phyloP scores from a whole-genome alignment of 306 rosid genomes.

The Dryas drummondii region DNA sequence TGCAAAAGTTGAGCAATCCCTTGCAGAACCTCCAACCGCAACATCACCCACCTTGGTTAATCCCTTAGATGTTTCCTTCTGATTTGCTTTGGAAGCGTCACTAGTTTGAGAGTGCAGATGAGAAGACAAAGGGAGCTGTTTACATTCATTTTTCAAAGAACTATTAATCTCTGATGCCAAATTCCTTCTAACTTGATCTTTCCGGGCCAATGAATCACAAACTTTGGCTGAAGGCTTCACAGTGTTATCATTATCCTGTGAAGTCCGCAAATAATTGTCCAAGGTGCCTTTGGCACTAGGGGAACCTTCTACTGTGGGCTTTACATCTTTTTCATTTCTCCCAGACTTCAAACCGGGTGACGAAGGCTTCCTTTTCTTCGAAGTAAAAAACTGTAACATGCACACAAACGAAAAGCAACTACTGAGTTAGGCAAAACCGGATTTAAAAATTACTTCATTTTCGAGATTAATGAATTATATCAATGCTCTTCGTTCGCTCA shows the following conservation, averaged over 20 bases:
- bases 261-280: slow-evolving; percentile 56
- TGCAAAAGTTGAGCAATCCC: slow-evolving; percentile 24
- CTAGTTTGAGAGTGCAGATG: slow-evolving; percentile 20
- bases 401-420: slow-evolving; percentile 4
- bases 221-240: slow-evolving; percentile 13
- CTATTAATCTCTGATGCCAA: slow-evolving; percentile 44
- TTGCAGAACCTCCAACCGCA: slow-evolving; percentile 36
- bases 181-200: slow-evolving; percentile 52
- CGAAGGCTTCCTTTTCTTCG: slow-evolving; percentile 73
- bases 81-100: slow-evolving; percentile 25
- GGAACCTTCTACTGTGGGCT: slow-evolving; percentile 47
- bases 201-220: slow-evolving; percentile 23
- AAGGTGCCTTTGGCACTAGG: slow-evolving; percentile 68
- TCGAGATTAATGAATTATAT: not conserved
- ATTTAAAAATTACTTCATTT: not conserved
- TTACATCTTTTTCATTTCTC: slow-evolving; percentile 52
- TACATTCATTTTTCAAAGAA: slow-evolving; percentile 38
- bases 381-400: slow-evolving; percentile 61
- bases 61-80: slow-evolving; percentile 19
- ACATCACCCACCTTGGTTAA: slow-evolving; percentile 14
- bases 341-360: slow-evolving; percentile 56
- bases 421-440: not conserved
- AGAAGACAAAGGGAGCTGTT: slow-evolving; percentile 28
- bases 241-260: slow-evolving; percentile 41
- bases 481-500: not conserved